A percentile compares a stretch with the other conserved stretches of the same genome.
These are phyloP conservation scores for Saccharomycopsis fibuligera DNA, from an alignment of 805 yeast genomes.

Conservation along the genomic window DNA sequence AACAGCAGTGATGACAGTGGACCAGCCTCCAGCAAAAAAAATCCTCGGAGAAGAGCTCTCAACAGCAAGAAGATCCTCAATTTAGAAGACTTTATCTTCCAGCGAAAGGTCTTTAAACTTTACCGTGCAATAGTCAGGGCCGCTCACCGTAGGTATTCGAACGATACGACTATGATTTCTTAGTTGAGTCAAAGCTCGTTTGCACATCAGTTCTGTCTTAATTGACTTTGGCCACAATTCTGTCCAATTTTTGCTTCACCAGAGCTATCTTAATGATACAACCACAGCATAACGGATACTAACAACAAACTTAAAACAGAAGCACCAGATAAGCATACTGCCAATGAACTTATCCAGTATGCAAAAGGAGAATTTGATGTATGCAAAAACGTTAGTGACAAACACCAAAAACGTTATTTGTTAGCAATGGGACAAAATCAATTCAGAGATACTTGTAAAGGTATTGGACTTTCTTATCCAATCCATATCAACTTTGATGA, in stretches of 20 bases:
- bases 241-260: no score
- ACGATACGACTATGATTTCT: background rate
- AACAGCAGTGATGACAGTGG: conserved; percentile 24
- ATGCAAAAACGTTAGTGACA: conserved; percentile 24
- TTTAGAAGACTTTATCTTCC: conserved; percentile 27
- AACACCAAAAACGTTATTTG: conserved; percentile 26
- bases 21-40: background rate
- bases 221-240: no score
- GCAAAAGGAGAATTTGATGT: conserved; percentile 30
- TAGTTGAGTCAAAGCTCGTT: no score
- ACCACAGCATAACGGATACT: no score
- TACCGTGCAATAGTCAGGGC: conserved; percentile 31
- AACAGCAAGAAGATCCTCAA: conserved; percentile 1
- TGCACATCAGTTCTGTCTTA: no score
- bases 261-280: no score
- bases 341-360: conserved; percentile 26
- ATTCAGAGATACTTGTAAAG: conserved; percentile 28
- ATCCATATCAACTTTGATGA: conserved; percentile 12
- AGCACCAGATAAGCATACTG: conserved; percentile 23
- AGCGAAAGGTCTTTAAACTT: conserved; percentile 26
- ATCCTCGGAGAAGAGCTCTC: background rate
- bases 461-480: conserved; percentile 28
- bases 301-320: no score
- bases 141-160: conserved; percentile 24
- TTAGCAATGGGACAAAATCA: conserved; percentile 30